Percentiles rank a stretch among this genome's conserved stretches.
phyloP scores from a whole-genome alignment of 177 flowering plant genomes.

The Vitis hybrid region DNA sequence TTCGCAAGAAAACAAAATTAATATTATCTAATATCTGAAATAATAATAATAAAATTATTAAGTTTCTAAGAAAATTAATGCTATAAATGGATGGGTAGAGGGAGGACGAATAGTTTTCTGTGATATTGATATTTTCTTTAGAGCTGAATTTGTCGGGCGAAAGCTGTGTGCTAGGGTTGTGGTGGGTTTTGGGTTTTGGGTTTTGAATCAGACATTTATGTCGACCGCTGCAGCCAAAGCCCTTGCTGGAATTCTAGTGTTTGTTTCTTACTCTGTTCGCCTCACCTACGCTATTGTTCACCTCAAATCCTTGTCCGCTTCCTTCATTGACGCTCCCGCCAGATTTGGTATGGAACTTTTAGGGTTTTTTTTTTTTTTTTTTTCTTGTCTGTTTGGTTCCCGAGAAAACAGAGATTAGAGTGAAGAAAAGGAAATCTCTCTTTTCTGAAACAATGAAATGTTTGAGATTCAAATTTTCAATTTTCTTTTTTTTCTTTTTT shows the following conservation, averaged over 20 bases:
- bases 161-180: too few species aligned
- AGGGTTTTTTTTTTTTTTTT: background rate
- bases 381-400: slow-evolving; percentile 1
- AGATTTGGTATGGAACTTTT: slow-evolving; percentile 35
- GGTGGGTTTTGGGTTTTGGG: too few species aligned
- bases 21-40: too few species aligned
- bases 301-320: slow-evolving; percentile 30
- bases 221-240: background rate
- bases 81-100: too few species aligned
- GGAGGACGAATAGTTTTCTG: too few species aligned
- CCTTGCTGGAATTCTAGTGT: background rate
- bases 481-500: background rate
- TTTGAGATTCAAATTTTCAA: background rate
- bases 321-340: slow-evolving; percentile 56
- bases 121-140: too few species aligned
- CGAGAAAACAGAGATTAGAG: background rate
- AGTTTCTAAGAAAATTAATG: too few species aligned
- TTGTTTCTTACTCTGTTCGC: slow-evolving; percentile 11
- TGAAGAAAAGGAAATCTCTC: background rate
- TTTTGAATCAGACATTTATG: too few species aligned
- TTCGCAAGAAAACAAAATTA: too few species aligned
- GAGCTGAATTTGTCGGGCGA: too few species aligned
- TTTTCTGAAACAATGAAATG: background rate
- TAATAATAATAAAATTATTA: too few species aligned
- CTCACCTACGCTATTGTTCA: slow-evolving; percentile 31